A percentile compares a stretch with the other conserved stretches of the same genome.
Evolutionary conservation across 2,329 filamentous ascomycete genomes (phyloP).

Genomic region (Keithomyces neogunnii): DNA sequence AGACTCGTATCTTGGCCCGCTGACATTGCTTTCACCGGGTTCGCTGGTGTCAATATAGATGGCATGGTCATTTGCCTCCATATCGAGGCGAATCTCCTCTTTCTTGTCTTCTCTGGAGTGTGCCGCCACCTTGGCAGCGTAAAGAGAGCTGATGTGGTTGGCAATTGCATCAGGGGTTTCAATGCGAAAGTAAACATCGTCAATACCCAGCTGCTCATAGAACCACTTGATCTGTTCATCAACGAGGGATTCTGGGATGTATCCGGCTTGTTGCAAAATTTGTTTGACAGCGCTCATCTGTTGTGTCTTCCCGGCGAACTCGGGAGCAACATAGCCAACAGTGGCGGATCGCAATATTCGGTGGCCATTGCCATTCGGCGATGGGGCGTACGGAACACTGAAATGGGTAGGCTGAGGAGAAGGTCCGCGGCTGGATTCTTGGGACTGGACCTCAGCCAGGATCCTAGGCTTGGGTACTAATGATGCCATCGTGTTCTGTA

Average conservation of each 20-base stretch:
- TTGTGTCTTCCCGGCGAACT: conserved; percentile 84
- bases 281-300: conserved; percentile 88
- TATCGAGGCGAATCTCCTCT: conserved; percentile 89
- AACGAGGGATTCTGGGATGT: conserved; percentile 77
- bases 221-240: conserved; percentile 90
- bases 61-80: conserved; percentile 89
- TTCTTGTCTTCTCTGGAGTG: conserved; percentile 89
- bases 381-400: conserved; percentile 53
- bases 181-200: conserved; percentile 96
- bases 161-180: conserved; percentile 81
- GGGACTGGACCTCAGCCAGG: conserved; percentile 31
- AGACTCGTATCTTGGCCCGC: conserved; percentile 86
- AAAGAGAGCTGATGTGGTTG: conserved; percentile 90
- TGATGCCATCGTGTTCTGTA: conserved; percentile 20
- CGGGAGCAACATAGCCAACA: conserved; percentile 88
- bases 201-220: conserved; percentile 94
- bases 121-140: conserved; percentile 92
- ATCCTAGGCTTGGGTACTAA: conserved; percentile 28
- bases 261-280: conserved; percentile 67
- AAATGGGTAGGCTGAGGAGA: conserved; percentile 87
- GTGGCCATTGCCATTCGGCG: conserved; percentile 51
- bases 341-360: conserved; percentile 79
- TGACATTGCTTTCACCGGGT: conserved; percentile 67
- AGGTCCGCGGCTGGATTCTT: conserved; percentile 52
- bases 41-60: conserved; percentile 98